Evolutionary conservation across 2,329 filamentous ascomycete genomes (phyloP).

Genomic region (Botrytis elliptica): DNA sequence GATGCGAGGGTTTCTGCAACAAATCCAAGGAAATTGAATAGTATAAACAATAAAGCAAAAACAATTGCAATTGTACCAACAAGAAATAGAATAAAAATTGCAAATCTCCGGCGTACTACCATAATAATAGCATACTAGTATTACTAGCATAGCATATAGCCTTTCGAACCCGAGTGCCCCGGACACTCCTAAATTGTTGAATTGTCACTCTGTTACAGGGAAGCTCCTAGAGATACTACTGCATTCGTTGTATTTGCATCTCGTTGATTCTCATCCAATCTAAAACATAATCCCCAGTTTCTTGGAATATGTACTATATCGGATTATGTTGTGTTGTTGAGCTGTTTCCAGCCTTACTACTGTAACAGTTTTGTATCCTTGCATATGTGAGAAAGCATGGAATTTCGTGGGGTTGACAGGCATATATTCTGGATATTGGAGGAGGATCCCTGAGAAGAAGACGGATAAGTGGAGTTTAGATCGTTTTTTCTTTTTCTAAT

Average conservation of each 20-base stretch:
- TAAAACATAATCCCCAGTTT: slow-evolving; percentile 8
- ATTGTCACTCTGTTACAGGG: neutral
- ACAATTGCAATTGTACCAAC: neutral
- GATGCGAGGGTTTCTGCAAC: slow-evolving; percentile 6
- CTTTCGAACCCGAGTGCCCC: slow-evolving; percentile 19
- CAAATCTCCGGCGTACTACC: slow-evolving; percentile 11
- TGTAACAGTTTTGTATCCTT: slow-evolving; percentile 15
- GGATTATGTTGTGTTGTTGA: slow-evolving; percentile 18
- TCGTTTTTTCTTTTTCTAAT: slow-evolving; percentile 1
- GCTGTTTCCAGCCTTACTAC: slow-evolving; percentile 23
- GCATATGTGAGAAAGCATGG: slow-evolving; percentile 17
- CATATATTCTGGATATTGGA: neutral
- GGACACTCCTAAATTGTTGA: slow-evolving; percentile 12
- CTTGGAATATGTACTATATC: slow-evolving; percentile 2
- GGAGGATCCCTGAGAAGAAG: neutral
- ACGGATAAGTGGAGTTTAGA: slow-evolving; percentile 9
- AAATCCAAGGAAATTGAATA: neutral
- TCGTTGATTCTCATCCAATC: slow-evolving; percentile 7
- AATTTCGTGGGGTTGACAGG: slow-evolving; percentile 16
- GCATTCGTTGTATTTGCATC: slow-evolving; percentile 12
- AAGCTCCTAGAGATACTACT: slow-evolving; percentile 9
- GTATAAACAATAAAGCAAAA: slow-evolving; percentile 9
- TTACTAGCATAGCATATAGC: neutral
- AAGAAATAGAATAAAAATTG: neutral
- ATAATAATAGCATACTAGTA: slow-evolving; percentile 1